Percentiles rank a stretch among this genome's conserved stretches.
Conservation (phyloP, 164 flowering plant genomes). For the Cinnamomum micranthum region DNA sequence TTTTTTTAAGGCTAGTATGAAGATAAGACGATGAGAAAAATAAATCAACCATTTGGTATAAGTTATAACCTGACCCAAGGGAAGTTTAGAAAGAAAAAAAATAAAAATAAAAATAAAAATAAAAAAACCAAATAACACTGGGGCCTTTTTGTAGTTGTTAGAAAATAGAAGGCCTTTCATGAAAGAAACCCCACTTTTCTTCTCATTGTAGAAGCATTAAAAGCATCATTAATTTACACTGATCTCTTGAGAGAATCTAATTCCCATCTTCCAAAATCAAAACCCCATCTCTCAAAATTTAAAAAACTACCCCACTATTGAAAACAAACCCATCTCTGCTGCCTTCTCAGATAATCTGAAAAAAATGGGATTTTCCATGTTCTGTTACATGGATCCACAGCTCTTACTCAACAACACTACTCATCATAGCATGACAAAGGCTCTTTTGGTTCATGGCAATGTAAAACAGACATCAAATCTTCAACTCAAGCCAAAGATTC, state of each 20-base stretch:
- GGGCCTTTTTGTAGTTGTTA: no score
- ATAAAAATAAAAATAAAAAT: no score
- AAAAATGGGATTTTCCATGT: constrained; percentile 34
- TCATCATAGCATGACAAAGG: constrained; percentile 12
- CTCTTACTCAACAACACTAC: constrained; percentile 8
- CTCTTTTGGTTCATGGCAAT: constrained; percentile 3
- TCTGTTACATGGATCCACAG: constrained; percentile 24
- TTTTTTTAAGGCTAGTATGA: no score
- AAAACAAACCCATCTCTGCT: not conserved
- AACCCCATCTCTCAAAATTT: not conserved
- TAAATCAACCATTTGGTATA: no score
- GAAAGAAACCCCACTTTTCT: no score
- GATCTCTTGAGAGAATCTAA: not conserved
- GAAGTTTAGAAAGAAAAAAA: no score
- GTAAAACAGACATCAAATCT: constrained; percentile 12
- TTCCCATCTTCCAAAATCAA: not conserved
- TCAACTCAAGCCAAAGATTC: constrained; percentile 17
- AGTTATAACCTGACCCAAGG: no score
- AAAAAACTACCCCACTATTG: not conserved
- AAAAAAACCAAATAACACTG: no score
- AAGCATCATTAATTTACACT: not conserved
- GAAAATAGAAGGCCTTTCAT: no score
- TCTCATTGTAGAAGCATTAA: no score
- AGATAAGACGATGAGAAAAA: no score
- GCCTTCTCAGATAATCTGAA: not conserved